phyloP scores from a whole-genome alignment of 1,139 yeast species.

The Yamadazyma siamensis region DNA sequence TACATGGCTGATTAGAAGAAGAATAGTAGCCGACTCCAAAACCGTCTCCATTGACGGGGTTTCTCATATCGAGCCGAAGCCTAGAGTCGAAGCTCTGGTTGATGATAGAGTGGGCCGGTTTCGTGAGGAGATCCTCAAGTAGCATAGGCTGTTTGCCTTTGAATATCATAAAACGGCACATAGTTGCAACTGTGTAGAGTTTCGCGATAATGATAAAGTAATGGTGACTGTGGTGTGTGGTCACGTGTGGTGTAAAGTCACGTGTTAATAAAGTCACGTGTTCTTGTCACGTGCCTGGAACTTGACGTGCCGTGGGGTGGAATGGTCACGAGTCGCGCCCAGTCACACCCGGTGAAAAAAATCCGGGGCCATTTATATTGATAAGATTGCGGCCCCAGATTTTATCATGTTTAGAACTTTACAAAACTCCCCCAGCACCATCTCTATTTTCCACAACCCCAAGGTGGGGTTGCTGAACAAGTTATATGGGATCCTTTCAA shows the following conservation, averaged over 20 bases:
- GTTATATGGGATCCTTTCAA: conserved; percentile 29
- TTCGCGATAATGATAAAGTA: too few relatives aligned
- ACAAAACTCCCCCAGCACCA: conserved; percentile 43
- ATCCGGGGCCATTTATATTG: conserved; percentile 6
- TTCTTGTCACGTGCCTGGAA: too few relatives aligned
- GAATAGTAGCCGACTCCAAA: conserved; percentile 95
- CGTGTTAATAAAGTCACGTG: neutral
- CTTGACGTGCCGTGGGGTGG: neutral
- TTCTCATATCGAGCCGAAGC: conserved; percentile 75
- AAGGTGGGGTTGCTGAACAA: conserved; percentile 31
- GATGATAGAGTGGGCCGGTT: conserved; percentile 95
- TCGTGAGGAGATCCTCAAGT: conserved; percentile 80
- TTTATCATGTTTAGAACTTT: conserved; percentile 33
- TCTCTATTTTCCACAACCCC: conserved; percentile 41
- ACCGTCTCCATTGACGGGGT: conserved; percentile 97
- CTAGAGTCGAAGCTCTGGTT: conserved; percentile 94
- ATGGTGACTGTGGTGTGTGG: too few relatives aligned
- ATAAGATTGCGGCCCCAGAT: conserved; percentile 2
- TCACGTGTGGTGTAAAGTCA: neutral
- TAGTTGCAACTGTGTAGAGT: too few relatives aligned
- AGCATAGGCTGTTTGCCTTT: conserved; percentile 71
- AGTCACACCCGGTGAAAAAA: conserved; percentile 1
- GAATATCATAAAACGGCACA: conserved; percentile 52
- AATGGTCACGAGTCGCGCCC: neutral
- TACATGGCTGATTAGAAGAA: conserved; percentile 34